Percentiles rank a stretch among this genome's conserved stretches.
Evolutionary conservation across 768 basidiomycete genomes (phyloP).

Genomic region (Asterophora lycoperdoides): DNA sequence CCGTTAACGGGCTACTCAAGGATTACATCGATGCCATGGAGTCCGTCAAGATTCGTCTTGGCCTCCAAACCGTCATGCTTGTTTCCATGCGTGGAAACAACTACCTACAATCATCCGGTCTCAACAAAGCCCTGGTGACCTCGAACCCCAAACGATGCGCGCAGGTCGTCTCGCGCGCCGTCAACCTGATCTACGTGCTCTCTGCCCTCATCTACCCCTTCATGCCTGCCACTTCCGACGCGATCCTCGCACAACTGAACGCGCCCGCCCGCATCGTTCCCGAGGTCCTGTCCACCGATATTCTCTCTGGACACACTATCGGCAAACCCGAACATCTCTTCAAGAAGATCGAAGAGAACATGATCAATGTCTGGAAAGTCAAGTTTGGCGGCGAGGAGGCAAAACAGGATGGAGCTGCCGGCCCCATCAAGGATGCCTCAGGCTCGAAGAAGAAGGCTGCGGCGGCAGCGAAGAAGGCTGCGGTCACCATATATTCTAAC

Average conservation of each 20-base stretch:
- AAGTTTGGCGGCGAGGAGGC: constrained; percentile 69
- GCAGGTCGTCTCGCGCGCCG: constrained; percentile 81
- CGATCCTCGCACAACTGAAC: constrained; percentile 83
- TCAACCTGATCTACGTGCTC: constrained; percentile 91
- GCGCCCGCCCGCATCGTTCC: constrained; percentile 84
- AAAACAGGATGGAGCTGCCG: constrained; percentile 31
- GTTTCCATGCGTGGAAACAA: constrained; percentile 86
- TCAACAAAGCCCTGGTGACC: constrained; percentile 85
- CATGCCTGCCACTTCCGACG: constrained; percentile 87
- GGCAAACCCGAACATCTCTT: constrained; percentile 89
- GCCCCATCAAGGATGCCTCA: constrained; percentile 40
- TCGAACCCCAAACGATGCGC: constrained; percentile 83
- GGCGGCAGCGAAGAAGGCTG: constrained; percentile 43
- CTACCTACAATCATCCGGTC: constrained; percentile 89
- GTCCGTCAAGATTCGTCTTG: constrained; percentile 80
- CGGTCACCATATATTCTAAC: constrained; percentile 33
- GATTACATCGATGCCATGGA: constrained; percentile 90
- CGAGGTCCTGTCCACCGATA: constrained; percentile 66
- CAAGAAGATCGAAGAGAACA: constrained; percentile 88
- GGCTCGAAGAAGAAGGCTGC: constrained; percentile 55
- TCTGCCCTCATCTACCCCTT: constrained; percentile 87
- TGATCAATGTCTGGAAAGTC: constrained; percentile 75
- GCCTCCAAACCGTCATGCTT: constrained; percentile 85
- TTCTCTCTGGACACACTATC: constrained; percentile 81
- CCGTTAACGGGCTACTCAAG: constrained; percentile 73